A percentile compares a stretch with the other conserved stretches of the same genome.
These are phyloP conservation scores for Rubia tinctorum DNA, from an alignment of 305 asterid genomes.

Conservation along the genomic window DNA sequence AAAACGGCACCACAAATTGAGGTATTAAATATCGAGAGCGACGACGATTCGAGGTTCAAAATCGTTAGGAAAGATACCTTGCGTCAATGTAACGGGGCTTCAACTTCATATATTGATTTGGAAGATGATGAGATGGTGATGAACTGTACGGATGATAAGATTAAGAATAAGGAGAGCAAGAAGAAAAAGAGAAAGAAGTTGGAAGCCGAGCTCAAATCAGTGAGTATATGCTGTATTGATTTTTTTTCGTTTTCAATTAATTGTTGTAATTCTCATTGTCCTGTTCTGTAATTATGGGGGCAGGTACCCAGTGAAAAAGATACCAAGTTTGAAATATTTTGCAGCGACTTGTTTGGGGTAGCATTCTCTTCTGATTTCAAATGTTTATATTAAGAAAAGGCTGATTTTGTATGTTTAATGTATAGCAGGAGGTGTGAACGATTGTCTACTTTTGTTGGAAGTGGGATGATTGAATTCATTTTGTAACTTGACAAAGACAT, in stretches of 20 bases:
- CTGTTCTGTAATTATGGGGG: not conserved
- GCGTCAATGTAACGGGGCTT: constrained; percentile 18
- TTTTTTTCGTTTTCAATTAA: not conserved
- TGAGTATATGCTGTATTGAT: constrained; percentile 24
- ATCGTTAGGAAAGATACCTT: constrained; percentile 56
- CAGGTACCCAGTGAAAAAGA: constrained; percentile 51
- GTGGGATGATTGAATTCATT: not conserved
- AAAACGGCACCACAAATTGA: constrained; percentile 21
- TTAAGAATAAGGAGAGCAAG: constrained; percentile 45
- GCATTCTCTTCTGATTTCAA: not conserved
- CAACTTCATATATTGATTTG: constrained; percentile 7
- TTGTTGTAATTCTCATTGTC: constrained; percentile 3
- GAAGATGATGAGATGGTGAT: constrained; percentile 32
- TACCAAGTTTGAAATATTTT: constrained; percentile 46
- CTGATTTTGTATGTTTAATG: not conserved
- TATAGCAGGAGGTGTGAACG: not conserved
- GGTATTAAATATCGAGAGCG: constrained; percentile 49
- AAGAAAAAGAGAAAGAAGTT: constrained; percentile 43
- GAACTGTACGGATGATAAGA: constrained; percentile 32
- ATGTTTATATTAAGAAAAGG: not conserved
- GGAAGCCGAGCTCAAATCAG: constrained; percentile 34
- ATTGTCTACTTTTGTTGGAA: not conserved
- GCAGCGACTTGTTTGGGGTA: constrained; percentile 61
- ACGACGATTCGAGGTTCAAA: constrained; percentile 76
- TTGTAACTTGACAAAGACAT: not conserved